Evolutionary conservation across 164 flowering plant species (phyloP), one percentile per base, ranked within the genome.

Genomic region (Sedum album): DNA sequence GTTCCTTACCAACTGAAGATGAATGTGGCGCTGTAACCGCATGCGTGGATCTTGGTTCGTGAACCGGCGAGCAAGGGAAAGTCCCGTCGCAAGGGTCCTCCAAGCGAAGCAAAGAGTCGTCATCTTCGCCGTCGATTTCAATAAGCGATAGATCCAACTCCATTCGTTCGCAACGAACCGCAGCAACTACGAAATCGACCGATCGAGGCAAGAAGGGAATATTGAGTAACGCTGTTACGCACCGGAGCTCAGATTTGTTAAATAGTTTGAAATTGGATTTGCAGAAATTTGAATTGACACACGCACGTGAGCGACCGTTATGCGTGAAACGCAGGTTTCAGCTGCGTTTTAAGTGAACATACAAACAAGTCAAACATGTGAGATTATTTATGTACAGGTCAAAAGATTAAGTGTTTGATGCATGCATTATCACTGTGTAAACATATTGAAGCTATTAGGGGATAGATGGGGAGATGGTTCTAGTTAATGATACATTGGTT

Each of bases 1-100:
- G 23, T 20, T 21, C 11, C 60, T 57, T 23, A 57, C 62, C 62
- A 14, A 4, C 17, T 5, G 33, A 11, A 26, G 33, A 57, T 15
- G 62, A 13, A 26, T 57, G 26, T 30, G 33, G 33, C 31, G 33
- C 62, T 4, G 62, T 30, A 36, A 36, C 31, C 13, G 48, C 4
- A 31, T 63, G 42, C 21, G 41, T 13, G 48, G 30, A 33, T 77
- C 80, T 72, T 69, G 28, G 65, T 14, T 57, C 1, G 17, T 65
- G 72, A 55, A 81, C 79, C 44, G 84, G 88, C 15, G 83, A 84
- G 74, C 79, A 79, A 31, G 73, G 42, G 73, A 79, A 79, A 30
- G 23, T 65, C 57, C 69, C 64, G 66, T 31, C 48, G 48, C 48
- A 35, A 60, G 26, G 31, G 49, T 26, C 44, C 55, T 71, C 64